Base-by-base conservation (phyloP, 176 grass and related monocot genomes). In the Oryza meyeriana region DNA sequence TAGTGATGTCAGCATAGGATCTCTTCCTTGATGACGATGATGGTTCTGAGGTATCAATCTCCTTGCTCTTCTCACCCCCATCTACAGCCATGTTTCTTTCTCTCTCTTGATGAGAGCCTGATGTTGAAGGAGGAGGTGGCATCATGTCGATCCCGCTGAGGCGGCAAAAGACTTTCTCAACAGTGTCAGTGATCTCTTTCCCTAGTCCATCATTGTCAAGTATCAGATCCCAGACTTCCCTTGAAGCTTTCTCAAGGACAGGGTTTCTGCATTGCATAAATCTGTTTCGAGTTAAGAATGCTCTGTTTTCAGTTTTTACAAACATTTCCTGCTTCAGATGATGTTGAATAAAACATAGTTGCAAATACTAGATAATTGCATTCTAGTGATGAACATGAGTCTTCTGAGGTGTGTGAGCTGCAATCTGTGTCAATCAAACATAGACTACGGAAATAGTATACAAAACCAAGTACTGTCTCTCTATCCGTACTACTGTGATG, bases 191-290 rank as follows among this genome's bases (percentile, higher is more conserved):
- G 64, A 99, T 95, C 35, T 95, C 96, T 74, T 90, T 94, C 44
- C 97, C 97, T 44, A 99, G 91, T 58, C 85, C 89, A 2, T 55
- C 89, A 22, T 78, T 84, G 55, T 91, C 92, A 4, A 94, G 85
- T 84, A 99, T 99, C 68, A 99, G 80, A 48, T 95, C 97, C 97
- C 97, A 99, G 63, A 99, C 93, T 1, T 87, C 93, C 83, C 89
- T 94, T 0, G 93, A 99, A 58, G 89, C 96, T 86, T 99, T 99
- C 77, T 99, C 96, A 61, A 99, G 93, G 70, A 99, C 91, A 1
- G 93, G 91, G 76, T 89, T 93, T 83, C 96, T 99, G 91, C 85
- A 85, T 86, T 69, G 0, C 12, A 79, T 29, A 69, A 79, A 83
- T 8, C n/a, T 79, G 74, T 90, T 39, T 78, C 12, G 45, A n/a